Evolutionary conservation across 2,329 filamentous ascomycete genomes (phyloP).

Genomic region (Paraphaeosphaeria minitans): DNA sequence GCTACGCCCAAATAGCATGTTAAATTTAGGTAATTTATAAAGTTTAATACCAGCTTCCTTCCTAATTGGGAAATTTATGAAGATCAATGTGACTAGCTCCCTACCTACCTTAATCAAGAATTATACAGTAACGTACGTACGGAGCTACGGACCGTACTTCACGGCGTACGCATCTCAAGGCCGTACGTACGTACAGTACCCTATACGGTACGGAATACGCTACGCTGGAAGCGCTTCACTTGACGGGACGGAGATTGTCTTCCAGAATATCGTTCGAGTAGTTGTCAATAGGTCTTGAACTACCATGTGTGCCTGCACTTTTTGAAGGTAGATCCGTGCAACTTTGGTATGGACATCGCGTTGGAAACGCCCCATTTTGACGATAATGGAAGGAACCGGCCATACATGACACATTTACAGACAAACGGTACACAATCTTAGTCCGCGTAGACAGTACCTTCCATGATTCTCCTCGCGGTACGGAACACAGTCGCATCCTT

Average conservation of each 20-base stretch:
- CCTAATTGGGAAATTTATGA: no score
- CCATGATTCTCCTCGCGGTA: slow-evolving; percentile 33
- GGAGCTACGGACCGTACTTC: no score
- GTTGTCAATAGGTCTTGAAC: not conserved
- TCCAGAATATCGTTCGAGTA: not conserved
- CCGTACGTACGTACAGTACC: no score
- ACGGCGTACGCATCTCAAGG: no score
- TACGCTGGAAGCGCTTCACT: not conserved
- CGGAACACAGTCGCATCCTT: slow-evolving; percentile 28
- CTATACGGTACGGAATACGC: no score
- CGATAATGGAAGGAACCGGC: not conserved
- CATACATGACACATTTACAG: not conserved
- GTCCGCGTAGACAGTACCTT: slow-evolving; percentile 30
- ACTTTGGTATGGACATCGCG: not conserved
- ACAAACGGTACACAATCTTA: not conserved
- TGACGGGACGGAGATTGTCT: not conserved
- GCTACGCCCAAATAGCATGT: no score
- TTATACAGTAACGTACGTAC: no score
- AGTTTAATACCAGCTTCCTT: no score
- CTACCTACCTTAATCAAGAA: no score
- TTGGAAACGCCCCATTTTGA: not conserved
- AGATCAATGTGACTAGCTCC: no score
- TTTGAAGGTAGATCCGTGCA: not conserved
- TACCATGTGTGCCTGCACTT: not conserved
- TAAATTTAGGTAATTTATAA: no score